Conservation (phyloP, 1,284 basidiomycete species). For the Coriolopsis trogii region DNA sequence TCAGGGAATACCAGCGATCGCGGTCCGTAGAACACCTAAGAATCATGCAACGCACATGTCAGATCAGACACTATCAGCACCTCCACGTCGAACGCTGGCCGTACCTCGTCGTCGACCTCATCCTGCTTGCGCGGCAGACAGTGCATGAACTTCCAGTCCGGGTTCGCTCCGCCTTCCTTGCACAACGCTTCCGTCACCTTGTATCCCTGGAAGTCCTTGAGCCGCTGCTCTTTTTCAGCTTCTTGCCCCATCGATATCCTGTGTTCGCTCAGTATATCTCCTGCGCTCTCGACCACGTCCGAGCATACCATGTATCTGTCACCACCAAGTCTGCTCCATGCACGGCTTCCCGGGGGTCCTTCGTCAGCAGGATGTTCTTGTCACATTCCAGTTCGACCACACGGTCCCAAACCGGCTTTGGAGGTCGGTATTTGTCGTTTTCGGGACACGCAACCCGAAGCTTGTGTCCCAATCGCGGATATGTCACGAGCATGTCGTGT, state of each 20-base stretch:
- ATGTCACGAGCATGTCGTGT: constrained; percentile 96
- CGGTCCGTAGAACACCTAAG: constrained; percentile 74
- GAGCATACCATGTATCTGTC: constrained; percentile 87
- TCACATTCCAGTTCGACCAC: constrained; percentile 74
- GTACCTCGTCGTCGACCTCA: constrained; percentile 93
- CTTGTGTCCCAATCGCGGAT: constrained; percentile 89
- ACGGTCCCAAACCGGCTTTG: constrained; percentile 79
- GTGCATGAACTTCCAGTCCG: constrained; percentile 95
- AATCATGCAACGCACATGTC: background rate
- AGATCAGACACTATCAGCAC: constrained; percentile 1
- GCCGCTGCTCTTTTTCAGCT: constrained; percentile 87
- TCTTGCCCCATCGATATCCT: constrained; percentile 99
- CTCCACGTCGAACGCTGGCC: too few relatives aligned
- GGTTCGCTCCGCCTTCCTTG: constrained; percentile 77
- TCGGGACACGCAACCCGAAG: constrained; percentile 84
- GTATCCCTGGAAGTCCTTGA: constrained; percentile 90
- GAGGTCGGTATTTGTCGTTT: constrained; percentile 70
- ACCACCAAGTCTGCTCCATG: constrained; percentile 91
- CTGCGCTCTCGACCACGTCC: background rate
- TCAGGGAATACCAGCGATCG: constrained; percentile 78
- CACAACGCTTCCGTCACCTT: constrained; percentile 92
- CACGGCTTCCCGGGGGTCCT: constrained; percentile 86
- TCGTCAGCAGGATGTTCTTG: constrained; percentile 74
- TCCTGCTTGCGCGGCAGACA: constrained; percentile 92
- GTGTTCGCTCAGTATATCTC: constrained; percentile 2